Base-by-base conservation (phyloP, 1,284 basidiomycete genomes). In the Ustilago cynodontis region DNA sequence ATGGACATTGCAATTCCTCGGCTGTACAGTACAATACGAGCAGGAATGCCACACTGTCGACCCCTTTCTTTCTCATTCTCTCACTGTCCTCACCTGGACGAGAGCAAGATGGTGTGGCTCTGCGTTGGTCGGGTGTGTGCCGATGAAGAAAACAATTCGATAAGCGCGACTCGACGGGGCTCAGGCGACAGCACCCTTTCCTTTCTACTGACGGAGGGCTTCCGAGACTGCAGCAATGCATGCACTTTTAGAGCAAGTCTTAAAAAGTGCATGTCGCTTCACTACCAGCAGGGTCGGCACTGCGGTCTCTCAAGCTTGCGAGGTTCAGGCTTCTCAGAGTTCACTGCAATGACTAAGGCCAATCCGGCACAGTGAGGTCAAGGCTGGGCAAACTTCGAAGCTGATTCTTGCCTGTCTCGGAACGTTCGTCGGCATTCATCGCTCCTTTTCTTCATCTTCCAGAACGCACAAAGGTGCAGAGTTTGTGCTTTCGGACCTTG, bases 1-100 rank as follows among this genome's bases (percentile, higher is more conserved):
- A 4, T 22, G 7, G 43, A 45, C 43, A 7, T 16, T 18, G 28
- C 54, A 56, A 56, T 43, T 16, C 54, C 54, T 56, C 54, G 54
- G 54, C 54, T 45, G 43, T 8, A 16, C 8, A 20, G 43, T 8
- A 16, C 8, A 20, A 20, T 45, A 20, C 22, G 43, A 45, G 43
- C 43, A 56, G 24, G 54, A 56, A 56, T 56, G 54, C 54, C 11
- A n/a, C 7, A 45, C 43, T 20, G 2, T 6, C 5, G 8, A 20
- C n/a, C 41, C 41, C 20, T 22, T 16, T 24, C 52, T 37, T 24
- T 28, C 47, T 26, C n/a, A 11, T 5, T 20, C 14, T 10, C 14
- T 49, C 26, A 3, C 47, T 49, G 3, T 49, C n/a, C 10, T 37
- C 9, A 11, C 11, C 31, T 11, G 6, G 31, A 33, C 31, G 31